phyloP scores from a whole-genome alignment of 805 yeast genomes.

The Jamesozyma rosinii region DNA sequence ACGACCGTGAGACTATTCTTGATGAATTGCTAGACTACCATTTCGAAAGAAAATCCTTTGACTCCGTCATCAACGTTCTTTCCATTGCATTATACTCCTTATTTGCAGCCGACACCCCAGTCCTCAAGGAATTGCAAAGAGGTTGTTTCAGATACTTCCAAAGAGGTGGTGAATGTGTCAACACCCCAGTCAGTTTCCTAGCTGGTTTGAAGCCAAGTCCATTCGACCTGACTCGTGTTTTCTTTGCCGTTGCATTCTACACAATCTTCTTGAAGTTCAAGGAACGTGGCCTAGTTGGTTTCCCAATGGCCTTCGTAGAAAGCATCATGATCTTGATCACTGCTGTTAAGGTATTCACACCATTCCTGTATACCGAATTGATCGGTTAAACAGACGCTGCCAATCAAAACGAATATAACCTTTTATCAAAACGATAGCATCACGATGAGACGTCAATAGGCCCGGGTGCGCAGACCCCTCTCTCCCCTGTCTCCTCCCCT shows the following conservation, averaged over 20 bases:
- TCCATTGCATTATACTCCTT: slow-evolving; percentile 83
- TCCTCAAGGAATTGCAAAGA: slow-evolving; percentile 60
- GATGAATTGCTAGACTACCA: slow-evolving; percentile 61
- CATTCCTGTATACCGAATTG: slow-evolving; percentile 54
- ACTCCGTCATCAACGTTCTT: slow-evolving; percentile 78
- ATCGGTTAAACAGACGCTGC: slow-evolving; percentile 23
- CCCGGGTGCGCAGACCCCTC: too few species aligned
- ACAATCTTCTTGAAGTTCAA: slow-evolving; percentile 61
- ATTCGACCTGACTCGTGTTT: slow-evolving; percentile 65
- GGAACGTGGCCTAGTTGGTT: slow-evolving; percentile 53
- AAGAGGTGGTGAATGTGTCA: slow-evolving; percentile 72
- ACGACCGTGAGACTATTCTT: slow-evolving; percentile 47
- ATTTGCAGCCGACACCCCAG: slow-evolving; percentile 73
- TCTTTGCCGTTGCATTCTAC: slow-evolving; percentile 83
- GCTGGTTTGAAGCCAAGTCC: slow-evolving; percentile 78
- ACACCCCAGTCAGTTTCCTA: slow-evolving; percentile 72
- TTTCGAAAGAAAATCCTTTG: slow-evolving; percentile 64
- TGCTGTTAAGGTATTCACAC: slow-evolving; percentile 72
- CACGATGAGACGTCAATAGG: too few species aligned
- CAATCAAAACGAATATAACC: too few species aligned
- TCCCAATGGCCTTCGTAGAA: slow-evolving; percentile 65
- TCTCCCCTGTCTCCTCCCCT: too few species aligned
- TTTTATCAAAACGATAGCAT: too few species aligned
- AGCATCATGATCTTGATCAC: slow-evolving; percentile 59
- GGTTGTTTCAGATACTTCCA: slow-evolving; percentile 87